Conservation (phyloP, 768 basidiomycete species). For the Hydnomerulius pinastri region DNA sequence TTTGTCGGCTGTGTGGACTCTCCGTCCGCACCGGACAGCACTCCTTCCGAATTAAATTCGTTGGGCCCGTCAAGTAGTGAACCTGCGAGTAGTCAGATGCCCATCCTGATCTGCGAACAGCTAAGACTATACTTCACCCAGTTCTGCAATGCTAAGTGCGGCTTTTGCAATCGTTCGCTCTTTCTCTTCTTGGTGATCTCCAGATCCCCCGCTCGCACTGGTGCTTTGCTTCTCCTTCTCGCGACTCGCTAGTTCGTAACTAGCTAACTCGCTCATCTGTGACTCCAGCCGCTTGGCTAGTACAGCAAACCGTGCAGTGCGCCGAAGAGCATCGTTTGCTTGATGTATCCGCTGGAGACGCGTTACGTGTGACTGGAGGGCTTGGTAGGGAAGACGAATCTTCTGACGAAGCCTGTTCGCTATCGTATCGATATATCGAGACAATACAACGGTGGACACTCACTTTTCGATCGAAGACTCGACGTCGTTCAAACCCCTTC, state of each 20-base stretch:
- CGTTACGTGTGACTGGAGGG: constrained; percentile 67
- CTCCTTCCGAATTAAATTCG: constrained; percentile 3
- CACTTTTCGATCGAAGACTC: constrained; percentile 79
- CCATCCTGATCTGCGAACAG: not conserved
- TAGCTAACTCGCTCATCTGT: constrained; percentile 75
- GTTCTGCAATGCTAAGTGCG: constrained; percentile 90
- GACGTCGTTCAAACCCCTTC: constrained; percentile 70
- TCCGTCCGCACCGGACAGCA: not conserved
- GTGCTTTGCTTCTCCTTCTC: not conserved
- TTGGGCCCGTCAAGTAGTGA: constrained; percentile 50
- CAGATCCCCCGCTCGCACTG: not conserved
- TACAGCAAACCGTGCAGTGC: constrained; percentile 82
- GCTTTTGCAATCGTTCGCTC: constrained; percentile 91
- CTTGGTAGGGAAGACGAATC: constrained; percentile 81
- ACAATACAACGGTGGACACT: constrained; percentile 16
- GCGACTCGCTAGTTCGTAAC: constrained; percentile 1
- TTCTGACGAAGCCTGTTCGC: constrained; percentile 72
- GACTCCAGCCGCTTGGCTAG: constrained; percentile 79
- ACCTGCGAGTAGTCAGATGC: constrained; percentile 35
- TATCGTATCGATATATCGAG: not conserved
- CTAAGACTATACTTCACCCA: constrained; percentile 59
- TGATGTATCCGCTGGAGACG: constrained; percentile 80
- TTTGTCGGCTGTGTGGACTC: constrained; percentile 16
- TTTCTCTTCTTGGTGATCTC: constrained; percentile 69
- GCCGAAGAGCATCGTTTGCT: constrained; percentile 81